These are phyloP conservation scores for Calonectria henricotiae DNA, from an alignment of 2,329 filamentous ascomycete genomes.

Conservation along the genomic window DNA sequence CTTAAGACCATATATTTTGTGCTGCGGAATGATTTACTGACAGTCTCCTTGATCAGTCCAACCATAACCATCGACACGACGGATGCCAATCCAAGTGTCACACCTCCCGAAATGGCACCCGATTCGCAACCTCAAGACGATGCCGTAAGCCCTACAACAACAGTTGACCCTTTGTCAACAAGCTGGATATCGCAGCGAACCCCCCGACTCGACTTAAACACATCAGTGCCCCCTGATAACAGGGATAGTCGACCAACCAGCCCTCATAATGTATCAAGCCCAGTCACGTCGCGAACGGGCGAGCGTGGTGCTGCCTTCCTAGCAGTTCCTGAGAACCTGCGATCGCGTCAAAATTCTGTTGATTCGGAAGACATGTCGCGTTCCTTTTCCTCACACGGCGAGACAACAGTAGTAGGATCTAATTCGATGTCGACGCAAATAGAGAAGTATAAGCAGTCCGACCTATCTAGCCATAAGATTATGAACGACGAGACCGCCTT, in stretches of 20 bases:
- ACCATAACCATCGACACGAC: constrained; percentile 72
- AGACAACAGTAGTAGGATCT: constrained; percentile 72
- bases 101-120: constrained; percentile 53
- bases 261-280: constrained; percentile 80
- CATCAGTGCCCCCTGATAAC: constrained; percentile 76
- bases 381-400: constrained; percentile 74
- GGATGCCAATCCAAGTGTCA: constrained; percentile 55
- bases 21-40: constrained; percentile 40
- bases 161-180: constrained; percentile 55
- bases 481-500: constrained; percentile 80
- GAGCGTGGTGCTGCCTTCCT: constrained; percentile 72
- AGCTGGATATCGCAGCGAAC: constrained; percentile 47
- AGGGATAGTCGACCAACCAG: constrained; percentile 79
- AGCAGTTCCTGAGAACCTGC: constrained; percentile 73
- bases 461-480: constrained; percentile 69
- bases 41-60: constrained; percentile 58
- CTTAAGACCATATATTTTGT: constrained; percentile 32
- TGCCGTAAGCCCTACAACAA: constrained; percentile 60
- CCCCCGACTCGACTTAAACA: constrained; percentile 64
- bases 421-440: constrained; percentile 60
- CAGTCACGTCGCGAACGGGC: constrained; percentile 65
- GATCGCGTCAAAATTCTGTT: constrained; percentile 79
- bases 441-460: constrained; percentile 59
- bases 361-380: constrained; percentile 77
- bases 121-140: constrained; percentile 57